These are phyloP conservation scores for Aegilops umbellulata DNA, from an alignment of 176 grass and related monocot species.

Conservation along the genomic window DNA sequence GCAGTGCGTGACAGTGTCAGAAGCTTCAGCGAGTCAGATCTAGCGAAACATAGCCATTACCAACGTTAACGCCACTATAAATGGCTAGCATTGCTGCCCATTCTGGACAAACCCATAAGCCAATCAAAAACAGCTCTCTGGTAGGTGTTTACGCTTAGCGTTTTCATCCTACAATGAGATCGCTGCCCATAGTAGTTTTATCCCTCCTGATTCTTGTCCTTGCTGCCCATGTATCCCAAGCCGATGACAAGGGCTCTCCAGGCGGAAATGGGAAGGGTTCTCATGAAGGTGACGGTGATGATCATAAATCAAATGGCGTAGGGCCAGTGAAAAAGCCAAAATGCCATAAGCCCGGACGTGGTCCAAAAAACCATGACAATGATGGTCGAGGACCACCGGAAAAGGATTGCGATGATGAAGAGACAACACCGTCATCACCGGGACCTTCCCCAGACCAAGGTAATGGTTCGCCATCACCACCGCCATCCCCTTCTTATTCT, in stretches of 20 bases:
- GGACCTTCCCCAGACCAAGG: neutral
- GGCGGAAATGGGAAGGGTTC: neutral
- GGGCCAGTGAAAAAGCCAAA: slow-evolving; percentile 33
- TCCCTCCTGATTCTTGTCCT: neutral
- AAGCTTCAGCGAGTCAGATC: neutral
- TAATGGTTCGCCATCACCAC: neutral
- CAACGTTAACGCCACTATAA: slow-evolving; percentile 5
- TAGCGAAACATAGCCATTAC: neutral
- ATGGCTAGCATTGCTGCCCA: neutral
- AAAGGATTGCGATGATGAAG: neutral
- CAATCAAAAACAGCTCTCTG: neutral
- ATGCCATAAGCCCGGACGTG: slow-evolving; percentile 21
- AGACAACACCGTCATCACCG: neutral
- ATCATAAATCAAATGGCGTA: neutral
- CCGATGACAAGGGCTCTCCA: neutral
- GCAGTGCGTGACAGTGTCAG: neutral
- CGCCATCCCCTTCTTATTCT: neutral
- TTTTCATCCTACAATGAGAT: slow-evolving; percentile 21
- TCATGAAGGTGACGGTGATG: neutral
- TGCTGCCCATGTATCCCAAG: neutral
- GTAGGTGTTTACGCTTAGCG: neutral
- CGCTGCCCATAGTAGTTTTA: neutral
- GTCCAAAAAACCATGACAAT: neutral
- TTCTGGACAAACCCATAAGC: neutral
- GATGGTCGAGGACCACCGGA: neutral